Evolutionary conservation across 2,329 filamentous ascomycete genomes (phyloP), one percentile per base, ranked within the genome.

Genomic region (Pseudogymnoascus sp.): DNA sequence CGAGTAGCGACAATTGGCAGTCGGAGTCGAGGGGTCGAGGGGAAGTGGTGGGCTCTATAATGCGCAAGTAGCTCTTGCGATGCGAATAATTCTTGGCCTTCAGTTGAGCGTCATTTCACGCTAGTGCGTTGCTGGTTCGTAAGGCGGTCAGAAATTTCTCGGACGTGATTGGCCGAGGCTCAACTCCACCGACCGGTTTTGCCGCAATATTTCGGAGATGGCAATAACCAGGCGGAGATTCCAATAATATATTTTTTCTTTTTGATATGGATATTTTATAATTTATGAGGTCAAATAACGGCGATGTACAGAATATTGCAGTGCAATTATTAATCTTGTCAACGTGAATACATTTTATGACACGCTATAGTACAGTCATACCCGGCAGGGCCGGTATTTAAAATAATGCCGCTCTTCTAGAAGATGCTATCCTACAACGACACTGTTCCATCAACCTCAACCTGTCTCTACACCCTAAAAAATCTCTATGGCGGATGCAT

Each of bases 81-180:
- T 42, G 33, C 59, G 59, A 60, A 60, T 60, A 25, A 60, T 60
- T 60, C 59, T 60, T 56, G 59, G 59, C 59, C 38, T 60, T 38
- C 35, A 60, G 59, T 60, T 60, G 59, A 42, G 16, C 35, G 59
- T 60, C 59, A 60, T 40, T 60, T 60, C 23, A 31, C 59, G 59
- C 59, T 60, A 60, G 59, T 60, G 59, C 35, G 59, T 11, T 38
- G 8, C 59, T 42, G 59, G 38, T 60, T 42, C 35, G 18, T 31
- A 60, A 40, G 59, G 59, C 59, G 59, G 59, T 40, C 59, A 60
- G 33, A 38, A 60, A 60, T 40, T 40, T 60, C 40, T 40, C 35
- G 35, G 14, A 6, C 12, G 25, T 60, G 59, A 60, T 60, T 60
- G 59, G 59, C 33, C 59, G 25, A 14, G 59, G 38, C 4, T 18